phyloP scores from a whole-genome alignment of 108 stramenopile species.

The Skeletonema grethae region DNA sequence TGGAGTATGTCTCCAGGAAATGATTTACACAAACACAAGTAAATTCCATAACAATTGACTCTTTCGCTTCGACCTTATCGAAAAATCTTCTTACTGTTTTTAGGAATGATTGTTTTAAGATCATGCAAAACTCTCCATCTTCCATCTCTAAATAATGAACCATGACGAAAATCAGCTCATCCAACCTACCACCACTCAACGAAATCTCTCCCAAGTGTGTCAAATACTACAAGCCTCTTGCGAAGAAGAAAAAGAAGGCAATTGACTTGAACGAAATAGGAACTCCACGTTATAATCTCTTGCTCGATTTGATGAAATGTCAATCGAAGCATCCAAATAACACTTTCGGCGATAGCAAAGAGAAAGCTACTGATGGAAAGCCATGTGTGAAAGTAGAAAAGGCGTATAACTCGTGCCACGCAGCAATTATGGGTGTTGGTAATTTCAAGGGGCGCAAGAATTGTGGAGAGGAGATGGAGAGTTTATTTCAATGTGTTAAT shows the following conservation, averaged over 20 bases:
- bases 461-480: conserved; percentile 43
- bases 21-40: not conserved
- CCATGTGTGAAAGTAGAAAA: conserved; percentile 31
- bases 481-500: conserved; percentile 23
- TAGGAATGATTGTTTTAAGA: too few relatives aligned
- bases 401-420: conserved; percentile 35
- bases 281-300: conserved; percentile 20
- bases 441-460: conserved; percentile 39
- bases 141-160: too few relatives aligned
- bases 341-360: not conserved
- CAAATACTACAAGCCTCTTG: conserved; percentile 20
- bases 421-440: conserved; percentile 43
- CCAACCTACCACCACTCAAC: conserved; percentile 4
- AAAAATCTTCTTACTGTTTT: too few relatives aligned
- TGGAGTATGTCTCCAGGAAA: not conserved
- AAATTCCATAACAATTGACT: not conserved
- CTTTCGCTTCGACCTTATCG: too few relatives aligned
- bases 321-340: conserved; percentile 32
- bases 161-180: conserved; percentile 16
- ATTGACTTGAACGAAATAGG: conserved; percentile 38
- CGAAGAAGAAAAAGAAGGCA: conserved; percentile 20
- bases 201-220: conserved; percentile 12
- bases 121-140: too few relatives aligned
- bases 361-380: not conserved
- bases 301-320: conserved; percentile 36